Evolutionary conservation across 176 grass and related monocot genomes (phyloP).

Genomic region (Tillandsia leiboldiana): DNA sequence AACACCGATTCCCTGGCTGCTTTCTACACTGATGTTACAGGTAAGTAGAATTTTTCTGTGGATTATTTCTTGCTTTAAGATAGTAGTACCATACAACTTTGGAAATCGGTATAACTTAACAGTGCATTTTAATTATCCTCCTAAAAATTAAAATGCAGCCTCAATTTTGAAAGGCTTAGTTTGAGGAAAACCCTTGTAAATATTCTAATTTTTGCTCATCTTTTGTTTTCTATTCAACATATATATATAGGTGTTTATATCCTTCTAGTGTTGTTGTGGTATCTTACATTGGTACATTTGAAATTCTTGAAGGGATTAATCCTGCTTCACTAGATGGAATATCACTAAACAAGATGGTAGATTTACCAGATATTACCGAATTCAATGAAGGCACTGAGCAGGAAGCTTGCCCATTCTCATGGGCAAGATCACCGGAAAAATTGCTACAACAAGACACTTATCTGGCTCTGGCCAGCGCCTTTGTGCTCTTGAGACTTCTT

Average conservation of each 20-base stretch:
- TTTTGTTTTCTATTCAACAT: no score
- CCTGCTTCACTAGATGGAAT: slow-evolving; percentile 35
- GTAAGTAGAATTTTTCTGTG: slow-evolving; percentile 23
- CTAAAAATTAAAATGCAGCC: no score
- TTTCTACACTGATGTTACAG: slow-evolving; percentile 85
- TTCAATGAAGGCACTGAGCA: slow-evolving; percentile 39
- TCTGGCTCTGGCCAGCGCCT: slow-evolving; percentile 57
- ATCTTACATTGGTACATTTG: neutral
- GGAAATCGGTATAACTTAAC: no score
- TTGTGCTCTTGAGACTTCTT: slow-evolving; percentile 64
- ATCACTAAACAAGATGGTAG: slow-evolving; percentile 29
- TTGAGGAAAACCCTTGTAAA: no score
- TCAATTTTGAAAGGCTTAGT: no score
- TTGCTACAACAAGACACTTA: slow-evolving; percentile 90
- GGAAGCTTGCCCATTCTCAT: slow-evolving; percentile 86
- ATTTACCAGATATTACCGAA: slow-evolving; percentile 39
- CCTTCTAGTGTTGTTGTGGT: neutral
- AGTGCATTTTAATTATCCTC: no score
- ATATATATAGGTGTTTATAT: no score
- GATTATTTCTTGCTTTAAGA: neutral
- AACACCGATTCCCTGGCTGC: slow-evolving; percentile 51
- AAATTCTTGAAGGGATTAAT: slow-evolving; percentile 51
- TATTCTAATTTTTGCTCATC: no score
- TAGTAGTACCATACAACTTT: neutral
- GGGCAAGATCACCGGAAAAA: slow-evolving; percentile 92